These are phyloP conservation scores for Globisporangium cylindrosporum DNA, from an alignment of 352 stramenopile species.

Conservation along the genomic window DNA sequence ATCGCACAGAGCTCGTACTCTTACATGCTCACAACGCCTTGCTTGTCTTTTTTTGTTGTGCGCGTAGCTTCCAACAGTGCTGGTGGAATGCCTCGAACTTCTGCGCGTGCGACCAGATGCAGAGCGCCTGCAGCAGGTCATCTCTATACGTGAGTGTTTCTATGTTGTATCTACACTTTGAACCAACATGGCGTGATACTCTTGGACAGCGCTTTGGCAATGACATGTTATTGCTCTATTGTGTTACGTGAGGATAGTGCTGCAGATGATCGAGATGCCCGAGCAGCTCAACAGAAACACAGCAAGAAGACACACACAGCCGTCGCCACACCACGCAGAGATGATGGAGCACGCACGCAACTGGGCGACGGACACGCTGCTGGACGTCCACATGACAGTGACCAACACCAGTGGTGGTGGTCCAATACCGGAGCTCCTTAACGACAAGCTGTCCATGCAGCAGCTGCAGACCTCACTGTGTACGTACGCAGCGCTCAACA, in stretches of 20 bases:
- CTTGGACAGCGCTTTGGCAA: background rate
- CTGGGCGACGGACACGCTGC: conserved; percentile 44
- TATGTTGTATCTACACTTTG: background rate
- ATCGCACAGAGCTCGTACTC: no score
- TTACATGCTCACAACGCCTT: no score
- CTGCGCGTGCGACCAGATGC: background rate
- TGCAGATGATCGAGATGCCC: conserved; percentile 41
- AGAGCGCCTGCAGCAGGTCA: conserved; percentile 27
- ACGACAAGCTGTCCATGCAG: conserved; percentile 22
- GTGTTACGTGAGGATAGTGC: conserved; percentile 19
- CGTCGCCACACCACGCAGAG: conserved; percentile 1
- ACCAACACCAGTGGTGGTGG: background rate
- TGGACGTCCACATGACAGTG: conserved; percentile 17
- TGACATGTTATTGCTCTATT: background rate
- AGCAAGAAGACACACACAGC: conserved; percentile 12
- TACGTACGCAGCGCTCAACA: conserved; percentile 25
- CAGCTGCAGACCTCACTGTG: conserved; percentile 37
- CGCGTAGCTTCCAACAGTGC: conserved; percentile 8
- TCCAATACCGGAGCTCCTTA: background rate
- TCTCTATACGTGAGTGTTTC: conserved; percentile 28
- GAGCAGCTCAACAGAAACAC: conserved; percentile 10
- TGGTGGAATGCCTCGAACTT: conserved; percentile 12
- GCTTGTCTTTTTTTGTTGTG: background rate
- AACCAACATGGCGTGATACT: background rate
- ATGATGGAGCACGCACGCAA: conserved; percentile 10